phyloP scores from a whole-genome alignment of 1,139 yeast genomes.

The Candida neerlandica region DNA sequence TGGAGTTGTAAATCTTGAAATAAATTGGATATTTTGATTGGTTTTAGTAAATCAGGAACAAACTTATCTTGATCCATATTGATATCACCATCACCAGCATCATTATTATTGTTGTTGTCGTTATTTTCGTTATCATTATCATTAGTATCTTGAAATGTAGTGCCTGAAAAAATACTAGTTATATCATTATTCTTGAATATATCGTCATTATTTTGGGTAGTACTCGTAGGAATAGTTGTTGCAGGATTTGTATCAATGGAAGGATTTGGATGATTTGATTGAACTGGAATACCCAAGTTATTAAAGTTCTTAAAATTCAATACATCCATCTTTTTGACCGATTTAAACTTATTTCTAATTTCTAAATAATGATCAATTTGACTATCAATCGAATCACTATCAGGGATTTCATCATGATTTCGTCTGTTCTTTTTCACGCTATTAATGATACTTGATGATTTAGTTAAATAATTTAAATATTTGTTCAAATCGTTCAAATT shows the following conservation, averaged over 20 bases:
- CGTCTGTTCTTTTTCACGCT: slow-evolving; percentile 39
- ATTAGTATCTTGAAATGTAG: slow-evolving; percentile 6
- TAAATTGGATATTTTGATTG: slow-evolving; percentile 23
- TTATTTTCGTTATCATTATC: slow-evolving; percentile 6
- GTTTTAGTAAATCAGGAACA: slow-evolving; percentile 27
- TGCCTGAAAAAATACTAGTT: slow-evolving; percentile 7
- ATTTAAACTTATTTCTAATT: slow-evolving; percentile 28
- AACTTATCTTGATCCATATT: slow-evolving; percentile 3
- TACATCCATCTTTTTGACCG: slow-evolving; percentile 22
- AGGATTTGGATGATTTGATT: not conserved
- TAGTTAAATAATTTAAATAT: slow-evolving; percentile 43
- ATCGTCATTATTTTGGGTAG: not conserved
- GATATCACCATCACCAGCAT: not conserved
- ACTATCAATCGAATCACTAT: slow-evolving; percentile 25
- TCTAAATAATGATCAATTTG: slow-evolving; percentile 42
- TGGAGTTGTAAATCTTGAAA: slow-evolving; percentile 17
- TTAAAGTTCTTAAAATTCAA: slow-evolving; percentile 3
- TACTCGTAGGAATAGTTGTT: no score
- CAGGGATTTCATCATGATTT: not conserved
- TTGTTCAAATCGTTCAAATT: slow-evolving; percentile 47
- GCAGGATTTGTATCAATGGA: slow-evolving; percentile 4
- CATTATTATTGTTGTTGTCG: not conserved
- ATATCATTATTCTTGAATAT: slow-evolving; percentile 3
- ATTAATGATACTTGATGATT: slow-evolving; percentile 42
- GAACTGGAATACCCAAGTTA: slow-evolving; percentile 1